Conservation (phyloP, 208 protist genomes). For the Trypanosoma scelopori region DNA sequence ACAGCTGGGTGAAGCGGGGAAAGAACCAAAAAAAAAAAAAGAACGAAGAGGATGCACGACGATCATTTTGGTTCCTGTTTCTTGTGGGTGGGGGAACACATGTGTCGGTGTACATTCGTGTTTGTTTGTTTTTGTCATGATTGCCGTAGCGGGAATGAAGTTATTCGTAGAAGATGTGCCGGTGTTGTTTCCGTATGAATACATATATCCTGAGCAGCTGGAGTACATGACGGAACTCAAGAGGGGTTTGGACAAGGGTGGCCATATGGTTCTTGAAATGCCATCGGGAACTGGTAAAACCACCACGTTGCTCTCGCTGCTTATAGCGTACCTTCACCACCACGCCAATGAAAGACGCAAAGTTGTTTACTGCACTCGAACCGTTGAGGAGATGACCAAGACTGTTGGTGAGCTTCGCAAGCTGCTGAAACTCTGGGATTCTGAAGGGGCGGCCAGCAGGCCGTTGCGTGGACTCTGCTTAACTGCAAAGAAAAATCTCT, state of each 20-base stretch:
- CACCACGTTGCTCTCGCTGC: conserved; percentile 97
- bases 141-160: conserved; percentile 67
- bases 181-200: conserved; percentile 98
- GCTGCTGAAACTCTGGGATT: conserved; percentile 77
- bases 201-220: conserved; percentile 99
- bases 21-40: conserved; percentile 3
- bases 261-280: conserved; percentile 98
- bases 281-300: conserved; percentile 99
- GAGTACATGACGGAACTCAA: conserved; percentile 98
- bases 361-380: conserved; percentile 99
- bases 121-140: conserved; percentile 8
- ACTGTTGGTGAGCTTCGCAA: conserved; percentile 93
- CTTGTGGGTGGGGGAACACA: background rate
- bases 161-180: conserved; percentile 96
- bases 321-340: conserved; percentile 93
- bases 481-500: conserved; percentile 95
- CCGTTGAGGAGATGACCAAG: conserved; percentile 98
- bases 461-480: conserved; percentile 83
- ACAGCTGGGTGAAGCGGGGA: background rate
- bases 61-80: conserved; percentile 12
- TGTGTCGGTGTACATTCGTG: conserved; percentile 13
- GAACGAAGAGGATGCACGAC: no score
- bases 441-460: conserved; percentile 45
- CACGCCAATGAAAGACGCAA: conserved; percentile 94
- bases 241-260: conserved; percentile 89